These are phyloP conservation scores for Liriodendron chinense DNA, from an alignment of 164 flowering plant species.

Conservation along the genomic window DNA sequence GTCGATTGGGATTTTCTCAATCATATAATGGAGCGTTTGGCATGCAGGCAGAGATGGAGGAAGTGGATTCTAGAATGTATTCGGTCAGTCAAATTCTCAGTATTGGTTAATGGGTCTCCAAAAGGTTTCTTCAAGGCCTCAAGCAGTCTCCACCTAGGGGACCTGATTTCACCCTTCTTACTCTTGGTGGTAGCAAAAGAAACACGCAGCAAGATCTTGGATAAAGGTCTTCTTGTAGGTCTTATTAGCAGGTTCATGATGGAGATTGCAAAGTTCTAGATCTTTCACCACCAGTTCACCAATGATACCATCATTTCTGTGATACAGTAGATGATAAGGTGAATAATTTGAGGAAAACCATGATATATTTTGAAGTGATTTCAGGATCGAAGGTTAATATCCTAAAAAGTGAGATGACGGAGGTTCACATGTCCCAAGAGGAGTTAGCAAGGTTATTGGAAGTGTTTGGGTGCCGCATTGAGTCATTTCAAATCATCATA, in stretches of 20 bases:
- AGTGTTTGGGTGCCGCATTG: not conserved
- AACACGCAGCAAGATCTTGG: not conserved
- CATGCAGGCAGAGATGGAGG: not conserved
- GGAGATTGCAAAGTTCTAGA: not conserved
- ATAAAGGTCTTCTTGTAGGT: not conserved
- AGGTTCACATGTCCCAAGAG: not conserved
- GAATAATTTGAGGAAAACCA: not conserved
- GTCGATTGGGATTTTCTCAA: not conserved
- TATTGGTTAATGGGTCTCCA: not conserved
- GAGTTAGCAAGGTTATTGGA: not conserved
- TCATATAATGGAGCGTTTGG: not conserved
- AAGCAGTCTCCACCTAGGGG: not conserved
- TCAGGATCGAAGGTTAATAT: not conserved
- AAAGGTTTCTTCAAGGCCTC: not conserved
- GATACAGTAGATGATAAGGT: not conserved
- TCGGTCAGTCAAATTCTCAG: not conserved
- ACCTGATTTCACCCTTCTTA: not conserved
- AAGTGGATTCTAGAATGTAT: not conserved
- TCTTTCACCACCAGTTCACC: not conserved
- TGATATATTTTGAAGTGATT: not conserved
- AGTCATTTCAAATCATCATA: not conserved
- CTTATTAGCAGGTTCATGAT: not conserved
- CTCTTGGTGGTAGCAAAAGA: not conserved
- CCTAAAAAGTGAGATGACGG: not conserved
- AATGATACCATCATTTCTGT: not conserved